These are phyloP conservation scores for Avena atlantica DNA, from an alignment of 176 grass and related monocot genomes.

Conservation along the genomic window DNA sequence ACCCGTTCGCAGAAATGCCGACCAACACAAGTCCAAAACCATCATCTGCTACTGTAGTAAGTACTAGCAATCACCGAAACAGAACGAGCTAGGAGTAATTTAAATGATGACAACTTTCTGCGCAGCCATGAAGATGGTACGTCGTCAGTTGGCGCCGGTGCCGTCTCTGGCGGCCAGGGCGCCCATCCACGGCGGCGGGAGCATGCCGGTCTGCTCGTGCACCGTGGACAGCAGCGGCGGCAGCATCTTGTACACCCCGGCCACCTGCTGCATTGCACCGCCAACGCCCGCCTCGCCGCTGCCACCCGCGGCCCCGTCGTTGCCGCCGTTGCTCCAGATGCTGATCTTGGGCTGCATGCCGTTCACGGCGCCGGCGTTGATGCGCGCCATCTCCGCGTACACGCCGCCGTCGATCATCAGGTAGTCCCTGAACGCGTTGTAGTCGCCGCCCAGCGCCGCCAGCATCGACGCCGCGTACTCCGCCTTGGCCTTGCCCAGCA, in stretches of 20 bases:
- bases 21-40: no score
- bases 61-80: no score
- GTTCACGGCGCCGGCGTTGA: background rate
- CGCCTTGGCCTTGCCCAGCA: background rate
- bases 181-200: background rate
- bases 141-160: background rate
- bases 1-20: no score
- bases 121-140: no score
- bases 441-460: background rate
- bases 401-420: slow-evolving; percentile 1
- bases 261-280: background rate
- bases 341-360: slow-evolving; percentile 11
- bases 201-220: background rate
- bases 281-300: no score
- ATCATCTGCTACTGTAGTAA: no score
- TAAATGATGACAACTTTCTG: no score
- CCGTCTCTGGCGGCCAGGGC: background rate
- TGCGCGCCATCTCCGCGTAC: background rate
- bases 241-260: background rate
- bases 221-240: background rate
- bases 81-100: no score
- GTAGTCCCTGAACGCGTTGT: background rate
- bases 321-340: background rate
- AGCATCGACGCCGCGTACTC: background rate
- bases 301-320: background rate